Percentiles rank a stretch among this genome's conserved stretches.
Conservation (phyloP, 768 basidiomycete species). For the Termitomyces sp. region DNA sequence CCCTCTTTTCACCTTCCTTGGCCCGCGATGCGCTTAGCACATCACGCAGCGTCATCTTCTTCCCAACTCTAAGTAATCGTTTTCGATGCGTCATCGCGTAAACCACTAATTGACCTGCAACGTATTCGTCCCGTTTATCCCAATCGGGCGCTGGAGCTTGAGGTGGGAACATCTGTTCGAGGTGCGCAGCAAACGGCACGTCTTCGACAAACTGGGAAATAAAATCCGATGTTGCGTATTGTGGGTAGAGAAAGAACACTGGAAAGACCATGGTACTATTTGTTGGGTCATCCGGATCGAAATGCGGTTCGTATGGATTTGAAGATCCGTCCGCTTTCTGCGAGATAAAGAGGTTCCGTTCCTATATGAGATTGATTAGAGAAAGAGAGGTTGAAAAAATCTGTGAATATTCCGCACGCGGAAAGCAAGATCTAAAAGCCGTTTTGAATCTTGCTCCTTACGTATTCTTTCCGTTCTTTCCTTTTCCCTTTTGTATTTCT, state of each 20-base stretch:
- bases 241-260: constrained; percentile 91
- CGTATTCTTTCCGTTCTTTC: constrained; percentile 44
- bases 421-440: constrained; percentile 52
- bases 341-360: constrained; percentile 63
- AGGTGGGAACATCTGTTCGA: constrained; percentile 81
- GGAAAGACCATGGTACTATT: constrained; percentile 68
- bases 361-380: constrained; percentile 35
- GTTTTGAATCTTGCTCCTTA: constrained; percentile 47
- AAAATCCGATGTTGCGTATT: constrained; percentile 83
- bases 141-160: constrained; percentile 60
- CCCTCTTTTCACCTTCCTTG: constrained; percentile 52
- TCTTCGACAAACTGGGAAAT: constrained; percentile 83
- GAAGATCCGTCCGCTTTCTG: constrained; percentile 46
- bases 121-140: constrained; percentile 72
- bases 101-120: constrained; percentile 56
- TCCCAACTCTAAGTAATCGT: constrained; percentile 85
- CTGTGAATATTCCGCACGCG: constrained; percentile 39
- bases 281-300: constrained; percentile 60
- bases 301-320: constrained; percentile 58
- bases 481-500: constrained; percentile 44
- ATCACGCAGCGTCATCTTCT: constrained; percentile 80
- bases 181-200: constrained; percentile 73
- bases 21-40: constrained; percentile 61
- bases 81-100: constrained; percentile 79
- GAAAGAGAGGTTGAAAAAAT: neutral